phyloP scores from a whole-genome alignment of 495 filamentous ascomycete genomes.

The Massariosphaeria phaeospora region DNA sequence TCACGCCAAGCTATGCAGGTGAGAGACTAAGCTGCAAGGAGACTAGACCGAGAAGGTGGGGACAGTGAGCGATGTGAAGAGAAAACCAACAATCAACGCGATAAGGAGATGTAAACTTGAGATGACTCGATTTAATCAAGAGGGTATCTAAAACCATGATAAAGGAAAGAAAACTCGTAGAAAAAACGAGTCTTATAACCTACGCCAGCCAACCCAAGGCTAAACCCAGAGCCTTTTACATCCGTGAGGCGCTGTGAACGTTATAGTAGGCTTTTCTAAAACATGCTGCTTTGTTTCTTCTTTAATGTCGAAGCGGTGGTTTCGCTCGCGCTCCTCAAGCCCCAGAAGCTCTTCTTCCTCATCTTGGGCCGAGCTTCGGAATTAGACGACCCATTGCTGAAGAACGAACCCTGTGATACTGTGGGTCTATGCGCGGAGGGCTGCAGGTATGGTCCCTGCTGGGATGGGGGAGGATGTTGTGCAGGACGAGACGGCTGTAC shows the following conservation, averaged over 20 bases:
- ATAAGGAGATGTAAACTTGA: not conserved
- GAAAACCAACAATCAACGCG: not conserved
- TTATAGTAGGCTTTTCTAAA: slow-evolving; percentile 1
- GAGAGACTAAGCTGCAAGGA: not conserved
- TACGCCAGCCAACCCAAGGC: slow-evolving; percentile 12
- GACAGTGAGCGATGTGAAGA: not conserved
- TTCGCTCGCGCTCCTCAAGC: slow-evolving; percentile 34
- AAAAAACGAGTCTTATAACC: not conserved
- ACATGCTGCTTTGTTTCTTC: slow-evolving; percentile 37
- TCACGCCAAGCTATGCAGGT: not conserved
- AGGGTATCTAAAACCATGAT: not conserved
- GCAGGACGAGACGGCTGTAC: slow-evolving; percentile 8
- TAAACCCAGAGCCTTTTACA: not conserved
- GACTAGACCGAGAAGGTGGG: not conserved
- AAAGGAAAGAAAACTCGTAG: not conserved
- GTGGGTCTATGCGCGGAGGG: slow-evolving; percentile 1
- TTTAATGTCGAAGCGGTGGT: slow-evolving; percentile 8
- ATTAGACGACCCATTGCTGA: slow-evolving; percentile 20
- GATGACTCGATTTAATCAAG: not conserved
- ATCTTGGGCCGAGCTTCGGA: slow-evolving; percentile 17
- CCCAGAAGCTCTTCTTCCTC: slow-evolving; percentile 42
- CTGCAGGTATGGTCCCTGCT: slow-evolving; percentile 29
- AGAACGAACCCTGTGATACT: slow-evolving; percentile 26
- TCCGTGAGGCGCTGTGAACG: too few species aligned
- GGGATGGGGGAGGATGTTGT: not conserved